Conservation (phyloP, 495 filamentous ascomycete genomes). For the Lentithecium fluviatile region DNA sequence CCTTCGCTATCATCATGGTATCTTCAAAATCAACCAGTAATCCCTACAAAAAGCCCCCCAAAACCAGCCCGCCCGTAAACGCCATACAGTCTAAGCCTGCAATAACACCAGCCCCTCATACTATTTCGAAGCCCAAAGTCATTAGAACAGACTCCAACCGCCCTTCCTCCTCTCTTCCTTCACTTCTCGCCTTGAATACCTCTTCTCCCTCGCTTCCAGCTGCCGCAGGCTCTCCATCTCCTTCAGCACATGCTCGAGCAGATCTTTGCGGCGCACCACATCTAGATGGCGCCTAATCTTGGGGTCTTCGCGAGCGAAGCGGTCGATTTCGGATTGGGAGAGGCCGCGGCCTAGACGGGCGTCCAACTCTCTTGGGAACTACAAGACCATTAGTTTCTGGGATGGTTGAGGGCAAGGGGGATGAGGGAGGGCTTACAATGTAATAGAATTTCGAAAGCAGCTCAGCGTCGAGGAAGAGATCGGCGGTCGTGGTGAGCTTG, state of each 20-base stretch:
- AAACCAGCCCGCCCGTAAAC: too few species aligned
- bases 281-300: constrained; percentile 87
- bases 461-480: constrained; percentile 97
- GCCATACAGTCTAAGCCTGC: constrained; percentile 1
- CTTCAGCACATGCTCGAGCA: constrained; percentile 84
- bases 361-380: constrained; percentile 91
- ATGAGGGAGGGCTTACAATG: constrained; percentile 46
- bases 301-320: constrained; percentile 88
- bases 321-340: constrained; percentile 74
- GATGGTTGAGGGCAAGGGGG: not conserved
- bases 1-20: too few species aligned
- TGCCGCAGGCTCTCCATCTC: constrained; percentile 89
- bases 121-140: not conserved
- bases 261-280: constrained; percentile 84
- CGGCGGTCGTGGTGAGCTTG: constrained; percentile 90
- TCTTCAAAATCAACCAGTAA: too few species aligned
- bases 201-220: constrained; percentile 57
- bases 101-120: not conserved
- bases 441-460: constrained; percentile 96
- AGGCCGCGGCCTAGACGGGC: constrained; percentile 78
- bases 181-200: constrained; percentile 27
- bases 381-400: not conserved
- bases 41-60: too few species aligned
- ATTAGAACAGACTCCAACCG: constrained; percentile 42
- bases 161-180: constrained; percentile 30